These are phyloP conservation scores for Candida tropicalis DNA, from an alignment of 1,139 yeast species.

Conservation along the genomic window DNA sequence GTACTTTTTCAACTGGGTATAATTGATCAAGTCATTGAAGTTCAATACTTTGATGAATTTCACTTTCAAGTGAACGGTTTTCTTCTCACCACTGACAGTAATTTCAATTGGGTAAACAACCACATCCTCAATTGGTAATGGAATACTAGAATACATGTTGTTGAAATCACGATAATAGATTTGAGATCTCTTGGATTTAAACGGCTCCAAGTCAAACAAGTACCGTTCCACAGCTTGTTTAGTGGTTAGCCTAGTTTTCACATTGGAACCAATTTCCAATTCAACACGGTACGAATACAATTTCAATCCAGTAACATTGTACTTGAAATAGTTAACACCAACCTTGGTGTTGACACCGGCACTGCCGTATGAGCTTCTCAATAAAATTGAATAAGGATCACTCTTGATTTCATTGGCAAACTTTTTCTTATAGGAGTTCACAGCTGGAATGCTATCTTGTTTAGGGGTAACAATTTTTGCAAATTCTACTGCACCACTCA, in stretches of 20 bases:
- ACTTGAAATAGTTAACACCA: slow-evolving; percentile 16
- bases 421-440: slow-evolving; percentile 8
- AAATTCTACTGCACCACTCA: slow-evolving; percentile 3
- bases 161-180: slow-evolving; percentile 15
- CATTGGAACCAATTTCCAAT: slow-evolving; percentile 4
- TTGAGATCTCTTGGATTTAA: slow-evolving; percentile 14
- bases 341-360: slow-evolving; percentile 13
- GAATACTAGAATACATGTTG: slow-evolving; percentile 12
- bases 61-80: slow-evolving; percentile 12
- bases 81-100: slow-evolving; percentile 5
- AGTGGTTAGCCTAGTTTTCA: slow-evolving; percentile 6
- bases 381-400: slow-evolving; percentile 11
- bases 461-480: not conserved
- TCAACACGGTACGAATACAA: slow-evolving; percentile 16
- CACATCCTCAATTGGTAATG: slow-evolving; percentile 17
- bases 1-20: slow-evolving; percentile 12
- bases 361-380: slow-evolving; percentile 15
- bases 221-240: slow-evolving; percentile 14
- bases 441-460: slow-evolving; percentile 7
- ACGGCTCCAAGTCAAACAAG: slow-evolving; percentile 14
- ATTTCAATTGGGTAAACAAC: slow-evolving; percentile 10
- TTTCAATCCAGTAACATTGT: slow-evolving; percentile 13
- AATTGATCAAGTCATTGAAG: slow-evolving; percentile 15
- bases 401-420: slow-evolving; percentile 6
- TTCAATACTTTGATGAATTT: slow-evolving; percentile 14